Evolutionary conservation across 192 early-diverging fungal species (phyloP).

Genomic region (Dissophora ornata): DNA sequence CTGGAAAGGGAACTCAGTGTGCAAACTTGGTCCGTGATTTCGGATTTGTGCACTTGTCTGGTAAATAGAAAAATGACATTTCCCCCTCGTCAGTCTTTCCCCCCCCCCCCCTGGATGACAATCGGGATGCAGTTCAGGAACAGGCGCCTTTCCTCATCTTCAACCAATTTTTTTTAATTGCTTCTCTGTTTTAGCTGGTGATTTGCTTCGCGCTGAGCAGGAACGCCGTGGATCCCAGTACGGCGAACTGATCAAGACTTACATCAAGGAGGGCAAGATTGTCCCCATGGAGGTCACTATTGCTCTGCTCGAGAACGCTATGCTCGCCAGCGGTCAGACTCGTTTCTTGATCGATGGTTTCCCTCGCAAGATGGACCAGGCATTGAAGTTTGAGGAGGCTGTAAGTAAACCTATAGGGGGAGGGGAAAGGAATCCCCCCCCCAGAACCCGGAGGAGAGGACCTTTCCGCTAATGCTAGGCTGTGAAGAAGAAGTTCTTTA

Average conservation of each 20-base stretch:
- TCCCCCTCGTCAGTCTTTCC: too few relatives aligned
- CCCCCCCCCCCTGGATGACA: too few relatives aligned
- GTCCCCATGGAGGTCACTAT: constrained; percentile 98
- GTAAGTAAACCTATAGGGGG: too few relatives aligned
- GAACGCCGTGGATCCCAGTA: constrained; percentile 82
- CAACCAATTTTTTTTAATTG: not conserved
- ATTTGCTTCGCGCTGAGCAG: constrained; percentile 93
- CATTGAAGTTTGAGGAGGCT: constrained; percentile 89
- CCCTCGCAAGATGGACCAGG: constrained; percentile 95
- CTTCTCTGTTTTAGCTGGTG: constrained; percentile 75
- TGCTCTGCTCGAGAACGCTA: constrained; percentile 88
- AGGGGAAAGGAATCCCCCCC: too few relatives aligned
- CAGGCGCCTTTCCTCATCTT: too few relatives aligned
- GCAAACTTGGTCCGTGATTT: constrained; percentile 87
- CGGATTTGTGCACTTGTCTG: constrained; percentile 94
- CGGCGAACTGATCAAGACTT: constrained; percentile 91
- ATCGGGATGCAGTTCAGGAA: too few relatives aligned
- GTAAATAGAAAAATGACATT: constrained; percentile 59
- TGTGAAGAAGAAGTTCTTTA: too few relatives aligned
- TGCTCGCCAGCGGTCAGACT: constrained; percentile 71
- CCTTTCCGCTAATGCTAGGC: too few relatives aligned
- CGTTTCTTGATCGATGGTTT: constrained; percentile 98
- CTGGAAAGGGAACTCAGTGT: constrained; percentile 98
- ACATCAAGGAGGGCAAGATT: constrained; percentile 94
- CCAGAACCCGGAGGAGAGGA: too few relatives aligned